Conservation (phyloP, 495 filamentous ascomycete species). For the Tuber brumale region DNA sequence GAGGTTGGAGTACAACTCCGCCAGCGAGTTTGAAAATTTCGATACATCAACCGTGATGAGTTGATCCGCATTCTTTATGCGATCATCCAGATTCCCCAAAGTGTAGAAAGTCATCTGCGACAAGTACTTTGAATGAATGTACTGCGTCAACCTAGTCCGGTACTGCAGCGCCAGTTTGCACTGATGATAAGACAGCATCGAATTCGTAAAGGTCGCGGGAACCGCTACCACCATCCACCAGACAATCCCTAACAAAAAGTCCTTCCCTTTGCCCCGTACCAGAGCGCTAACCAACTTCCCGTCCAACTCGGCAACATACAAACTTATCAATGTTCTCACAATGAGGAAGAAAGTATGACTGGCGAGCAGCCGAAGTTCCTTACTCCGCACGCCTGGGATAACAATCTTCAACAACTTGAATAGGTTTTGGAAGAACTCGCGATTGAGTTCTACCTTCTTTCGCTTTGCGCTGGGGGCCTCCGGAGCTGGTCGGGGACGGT, state of each 20-base stretch:
- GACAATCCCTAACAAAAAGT: slow-evolving; percentile 79
- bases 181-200: slow-evolving; percentile 98
- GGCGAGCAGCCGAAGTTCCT: slow-evolving; percentile 74
- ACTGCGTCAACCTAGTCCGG: slow-evolving; percentile 78
- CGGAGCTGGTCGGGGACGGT: slow-evolving; percentile 43
- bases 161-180: slow-evolving; percentile 89
- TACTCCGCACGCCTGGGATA: slow-evolving; percentile 80
- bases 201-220: slow-evolving; percentile 98
- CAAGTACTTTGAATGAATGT: slow-evolving; percentile 90
- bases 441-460: slow-evolving; percentile 87
- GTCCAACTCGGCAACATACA: slow-evolving; percentile 95
- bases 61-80: slow-evolving; percentile 98
- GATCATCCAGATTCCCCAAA: slow-evolving; percentile 87
- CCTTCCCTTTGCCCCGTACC: slow-evolving; percentile 82
- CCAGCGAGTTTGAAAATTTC: slow-evolving; percentile 89
- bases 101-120: slow-evolving; percentile 97
- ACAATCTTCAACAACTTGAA: slow-evolving; percentile 75
- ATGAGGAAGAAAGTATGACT: slow-evolving; percentile 80
- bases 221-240: slow-evolving; percentile 99
- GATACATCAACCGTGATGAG: slow-evolving; percentile 93
- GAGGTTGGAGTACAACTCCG: slow-evolving; percentile 94
- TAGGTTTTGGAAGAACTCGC: slow-evolving; percentile 88
- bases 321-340: slow-evolving; percentile 76
- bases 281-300: slow-evolving; percentile 83
- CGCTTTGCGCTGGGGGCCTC: slow-evolving; percentile 41